These are phyloP conservation scores for Panicum miliaceum DNA, from an alignment of 176 grass and related monocot genomes.

Conservation along the genomic window DNA sequence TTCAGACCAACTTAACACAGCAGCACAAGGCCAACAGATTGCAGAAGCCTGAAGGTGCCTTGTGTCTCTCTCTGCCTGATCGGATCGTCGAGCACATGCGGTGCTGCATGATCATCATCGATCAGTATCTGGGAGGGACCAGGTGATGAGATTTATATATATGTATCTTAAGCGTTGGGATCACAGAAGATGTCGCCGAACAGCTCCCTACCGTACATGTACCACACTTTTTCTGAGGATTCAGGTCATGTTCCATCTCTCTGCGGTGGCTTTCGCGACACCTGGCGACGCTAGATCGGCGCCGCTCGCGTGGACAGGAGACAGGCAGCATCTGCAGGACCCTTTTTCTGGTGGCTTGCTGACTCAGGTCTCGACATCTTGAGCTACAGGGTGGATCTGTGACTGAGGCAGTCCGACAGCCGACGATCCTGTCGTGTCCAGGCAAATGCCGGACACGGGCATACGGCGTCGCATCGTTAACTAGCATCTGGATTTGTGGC, in stretches of 20 bases:
- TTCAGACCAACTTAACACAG: slow-evolving; percentile 12
- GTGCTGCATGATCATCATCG: neutral
- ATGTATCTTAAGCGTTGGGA: neutral
- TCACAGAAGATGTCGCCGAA: slow-evolving; percentile 3
- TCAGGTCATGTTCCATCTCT: slow-evolving; percentile 18
- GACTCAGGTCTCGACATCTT: neutral
- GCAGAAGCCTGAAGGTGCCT: neutral
- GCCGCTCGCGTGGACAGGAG: neutral
- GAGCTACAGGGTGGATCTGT: neutral
- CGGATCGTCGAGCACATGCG: slow-evolving; percentile 10
- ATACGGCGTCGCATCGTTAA: neutral
- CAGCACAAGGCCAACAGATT: neutral
- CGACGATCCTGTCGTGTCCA: neutral
- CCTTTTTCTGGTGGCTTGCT: neutral
- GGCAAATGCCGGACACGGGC: neutral
- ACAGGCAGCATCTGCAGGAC: neutral
- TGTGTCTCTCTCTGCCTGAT: neutral
- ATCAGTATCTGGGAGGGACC: neutral
- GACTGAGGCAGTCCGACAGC: neutral
- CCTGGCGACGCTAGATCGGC: neutral
- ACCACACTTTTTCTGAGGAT: neutral
- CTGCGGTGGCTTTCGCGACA: neutral
- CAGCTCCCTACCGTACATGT: neutral
- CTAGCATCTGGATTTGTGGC: too few relatives aligned
- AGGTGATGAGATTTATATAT: neutral